A percentile compares a stretch with the other conserved stretches of the same genome.
These are phyloP conservation scores for Fragosphaeria purpurea DNA, from an alignment of 2,329 filamentous ascomycete species.

Conservation along the genomic window DNA sequence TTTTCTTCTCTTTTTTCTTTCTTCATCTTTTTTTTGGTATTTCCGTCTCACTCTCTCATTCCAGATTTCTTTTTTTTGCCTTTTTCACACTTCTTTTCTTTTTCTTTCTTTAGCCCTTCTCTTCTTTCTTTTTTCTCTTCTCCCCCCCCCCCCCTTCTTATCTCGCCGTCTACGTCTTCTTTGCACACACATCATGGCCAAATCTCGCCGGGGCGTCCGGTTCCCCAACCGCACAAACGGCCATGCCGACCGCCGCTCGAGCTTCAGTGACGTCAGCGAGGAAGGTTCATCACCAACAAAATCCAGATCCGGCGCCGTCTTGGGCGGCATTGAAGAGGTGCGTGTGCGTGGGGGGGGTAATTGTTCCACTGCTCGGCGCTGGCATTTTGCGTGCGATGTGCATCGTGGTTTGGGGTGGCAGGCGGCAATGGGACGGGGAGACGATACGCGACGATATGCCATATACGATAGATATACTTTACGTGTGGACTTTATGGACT, in stretches of 20 bases:
- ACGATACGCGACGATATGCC: too few relatives aligned
- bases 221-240: conserved; percentile 45
- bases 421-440: too few relatives aligned
- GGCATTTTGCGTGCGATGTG: not conserved
- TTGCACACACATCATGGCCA: conserved; percentile 19
- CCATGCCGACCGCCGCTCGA: conserved; percentile 49
- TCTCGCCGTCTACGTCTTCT: not conserved
- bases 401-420: too few relatives aligned
- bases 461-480: too few relatives aligned
- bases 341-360: not conserved
- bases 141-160: not conserved
- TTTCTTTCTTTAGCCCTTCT: not conserved
- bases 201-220: conserved; percentile 40
- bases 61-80: too few relatives aligned
- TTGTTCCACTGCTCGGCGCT: too few relatives aligned
- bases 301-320: conserved; percentile 19
- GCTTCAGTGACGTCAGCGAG: conserved; percentile 51
- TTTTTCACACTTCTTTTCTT: too few relatives aligned
- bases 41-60: too few relatives aligned
- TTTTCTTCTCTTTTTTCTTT: too few relatives aligned
- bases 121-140: not conserved
- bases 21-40: too few relatives aligned
- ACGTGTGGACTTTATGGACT: too few relatives aligned
- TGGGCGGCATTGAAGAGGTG: conserved; percentile 31
- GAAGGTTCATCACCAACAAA: conserved; percentile 14